These are phyloP conservation scores for Talaromyces sp. DNA, from an alignment of 2,329 filamentous ascomycete species.

Conservation along the genomic window DNA sequence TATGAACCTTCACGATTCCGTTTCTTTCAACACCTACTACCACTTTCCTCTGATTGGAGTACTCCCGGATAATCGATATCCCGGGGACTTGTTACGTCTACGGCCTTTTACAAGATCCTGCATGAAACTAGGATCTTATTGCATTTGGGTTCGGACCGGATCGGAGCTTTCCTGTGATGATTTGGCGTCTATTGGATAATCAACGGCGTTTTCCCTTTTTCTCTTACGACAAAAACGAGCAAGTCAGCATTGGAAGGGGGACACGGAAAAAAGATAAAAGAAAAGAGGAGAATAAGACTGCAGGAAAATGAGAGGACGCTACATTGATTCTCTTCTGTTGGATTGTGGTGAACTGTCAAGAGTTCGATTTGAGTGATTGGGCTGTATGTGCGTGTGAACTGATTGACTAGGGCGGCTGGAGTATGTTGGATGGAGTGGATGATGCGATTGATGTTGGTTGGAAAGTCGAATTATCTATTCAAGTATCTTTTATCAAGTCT, in stretches of 20 bases:
- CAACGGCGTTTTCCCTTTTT: background rate
- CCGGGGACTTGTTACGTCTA: conserved; percentile 43
- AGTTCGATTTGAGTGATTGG: conserved; percentile 13
- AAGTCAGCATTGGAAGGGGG: conserved; percentile 2
- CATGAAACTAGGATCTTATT: conserved; percentile 10
- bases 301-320: background rate
- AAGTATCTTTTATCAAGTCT: conserved; percentile 6
- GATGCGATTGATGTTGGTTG: conserved; percentile 3
- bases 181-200: conserved; percentile 18
- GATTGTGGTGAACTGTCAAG: background rate
- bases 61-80: background rate
- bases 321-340: background rate
- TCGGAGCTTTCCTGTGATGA: conserved; percentile 8
- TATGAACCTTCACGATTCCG: conserved; percentile 1
- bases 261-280: background rate
- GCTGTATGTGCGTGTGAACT: conserved; percentile 9
- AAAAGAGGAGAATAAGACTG: background rate
- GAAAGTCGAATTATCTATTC: background rate
- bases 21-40: conserved; percentile 21
- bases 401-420: conserved; percentile 2
- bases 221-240: conserved; percentile 4
- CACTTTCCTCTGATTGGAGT: background rate
- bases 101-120: conserved; percentile 23
- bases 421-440: conserved; percentile 13
- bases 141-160: conserved; percentile 15